phyloP scores from a whole-genome alignment of 2,329 filamentous ascomycete genomes.

The Beauveria sp. region DNA sequence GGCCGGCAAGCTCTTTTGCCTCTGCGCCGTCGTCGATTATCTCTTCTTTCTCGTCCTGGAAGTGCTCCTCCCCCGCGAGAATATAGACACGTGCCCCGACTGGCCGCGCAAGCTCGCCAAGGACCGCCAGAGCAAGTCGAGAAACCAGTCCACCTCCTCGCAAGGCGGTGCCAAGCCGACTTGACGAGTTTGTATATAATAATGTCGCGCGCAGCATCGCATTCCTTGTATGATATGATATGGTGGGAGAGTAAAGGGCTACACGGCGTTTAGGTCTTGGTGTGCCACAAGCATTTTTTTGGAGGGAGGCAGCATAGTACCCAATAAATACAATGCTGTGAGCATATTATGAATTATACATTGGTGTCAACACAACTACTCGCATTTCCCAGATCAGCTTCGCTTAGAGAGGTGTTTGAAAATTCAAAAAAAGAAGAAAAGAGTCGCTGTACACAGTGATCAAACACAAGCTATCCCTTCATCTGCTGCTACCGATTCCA shows the following conservation, averaged over 20 bases:
- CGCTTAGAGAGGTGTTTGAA: neutral
- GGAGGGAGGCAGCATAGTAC: neutral
- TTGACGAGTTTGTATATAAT: neutral
- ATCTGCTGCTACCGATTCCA: neutral
- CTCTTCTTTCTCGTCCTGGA: conserved; percentile 83
- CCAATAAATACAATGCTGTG: neutral
- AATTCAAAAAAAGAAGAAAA: neutral
- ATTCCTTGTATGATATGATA: neutral
- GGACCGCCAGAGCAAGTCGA: conserved; percentile 11
- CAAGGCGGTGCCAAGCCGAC: conserved; percentile 14
- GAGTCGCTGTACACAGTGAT: neutral
- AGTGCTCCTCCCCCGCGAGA: conserved; percentile 73
- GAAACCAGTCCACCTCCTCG: conserved; percentile 27
- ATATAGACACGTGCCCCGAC: conserved; percentile 81
- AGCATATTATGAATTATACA: neutral
- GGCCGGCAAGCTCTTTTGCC: conserved; percentile 94
- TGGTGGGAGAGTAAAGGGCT: neutral
- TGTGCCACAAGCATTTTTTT: neutral
- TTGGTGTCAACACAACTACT: neutral
- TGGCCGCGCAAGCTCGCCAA: conserved; percentile 70
- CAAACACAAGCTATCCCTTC: neutral
- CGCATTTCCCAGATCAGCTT: too few relatives aligned
- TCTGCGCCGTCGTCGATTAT: conserved; percentile 92
- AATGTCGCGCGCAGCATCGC: too few relatives aligned
- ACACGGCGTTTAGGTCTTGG: neutral